These are phyloP conservation scores for Sarcocystis neurona DNA, from an alignment of 169 alveolate genomes.

Conservation along the genomic window DNA sequence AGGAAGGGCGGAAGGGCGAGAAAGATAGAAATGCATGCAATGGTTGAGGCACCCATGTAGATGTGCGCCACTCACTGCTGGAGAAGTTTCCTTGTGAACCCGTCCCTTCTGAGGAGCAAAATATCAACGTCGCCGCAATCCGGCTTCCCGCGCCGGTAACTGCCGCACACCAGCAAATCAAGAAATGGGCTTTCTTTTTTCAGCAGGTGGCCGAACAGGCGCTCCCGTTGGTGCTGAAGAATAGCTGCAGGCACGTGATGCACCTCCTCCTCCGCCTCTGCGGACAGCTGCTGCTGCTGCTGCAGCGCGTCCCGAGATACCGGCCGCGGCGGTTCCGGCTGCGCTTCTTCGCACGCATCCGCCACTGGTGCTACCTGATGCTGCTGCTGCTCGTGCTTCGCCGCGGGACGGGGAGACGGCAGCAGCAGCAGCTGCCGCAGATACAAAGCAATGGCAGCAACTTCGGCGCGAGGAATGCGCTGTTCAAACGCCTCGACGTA, in stretches of 20 bases:
- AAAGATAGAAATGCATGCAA: too few species aligned
- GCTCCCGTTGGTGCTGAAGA: too few species aligned
- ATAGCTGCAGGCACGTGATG: too few species aligned
- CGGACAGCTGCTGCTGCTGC: neutral
- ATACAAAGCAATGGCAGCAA: slow-evolving; percentile 64
- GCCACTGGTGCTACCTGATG: slow-evolving; percentile 54
- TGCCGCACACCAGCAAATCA: slow-evolving; percentile 79
- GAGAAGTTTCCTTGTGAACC: slow-evolving; percentile 63
- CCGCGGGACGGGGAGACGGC: neutral
- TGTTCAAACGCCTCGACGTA: slow-evolving; percentile 78
- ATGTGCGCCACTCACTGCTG: too few species aligned
- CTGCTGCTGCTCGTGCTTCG: slow-evolving; percentile 50
- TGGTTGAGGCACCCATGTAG: too few species aligned
- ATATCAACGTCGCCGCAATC: slow-evolving; percentile 88
- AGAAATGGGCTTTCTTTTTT: too few species aligned
- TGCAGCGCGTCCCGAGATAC: neutral
- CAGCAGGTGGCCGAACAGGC: too few species aligned
- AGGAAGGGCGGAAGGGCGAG: too few species aligned
- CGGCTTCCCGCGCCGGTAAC: slow-evolving; percentile 83
- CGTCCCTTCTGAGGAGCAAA: slow-evolving; percentile 77
- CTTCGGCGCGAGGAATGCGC: slow-evolving; percentile 85
- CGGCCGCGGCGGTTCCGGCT: neutral
- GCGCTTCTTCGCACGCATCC: neutral
- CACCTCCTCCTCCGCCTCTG: neutral
- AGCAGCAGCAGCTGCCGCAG: neutral